These are phyloP conservation scores for Leishmania turanica DNA, from an alignment of 208 protist genomes.

Conservation along the genomic window DNA sequence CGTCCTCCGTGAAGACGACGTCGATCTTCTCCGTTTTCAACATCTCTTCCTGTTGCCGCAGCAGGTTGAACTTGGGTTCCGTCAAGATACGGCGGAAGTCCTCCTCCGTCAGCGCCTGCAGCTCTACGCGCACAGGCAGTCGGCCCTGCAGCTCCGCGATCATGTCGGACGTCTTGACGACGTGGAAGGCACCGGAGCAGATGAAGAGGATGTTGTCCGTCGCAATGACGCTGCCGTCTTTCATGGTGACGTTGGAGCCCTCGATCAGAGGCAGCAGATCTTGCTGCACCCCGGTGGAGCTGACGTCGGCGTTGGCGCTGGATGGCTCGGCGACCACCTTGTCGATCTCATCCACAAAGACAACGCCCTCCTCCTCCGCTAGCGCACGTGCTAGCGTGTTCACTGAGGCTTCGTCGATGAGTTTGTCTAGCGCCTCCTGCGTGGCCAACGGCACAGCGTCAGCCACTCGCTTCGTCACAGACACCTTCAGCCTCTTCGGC, in stretches of 20 bases:
- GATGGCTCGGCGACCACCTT: constrained; percentile 92
- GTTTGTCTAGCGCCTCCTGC: constrained; percentile 89
- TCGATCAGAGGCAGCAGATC: constrained; percentile 98
- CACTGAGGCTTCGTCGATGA: constrained; percentile 91
- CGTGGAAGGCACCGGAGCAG: constrained; percentile 97
- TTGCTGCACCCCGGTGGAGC: constrained; percentile 96
- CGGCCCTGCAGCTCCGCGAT: constrained; percentile 97
- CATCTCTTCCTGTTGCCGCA: constrained; percentile 92
- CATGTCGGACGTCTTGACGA: constrained; percentile 92
- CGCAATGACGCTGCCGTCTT: constrained; percentile 94
- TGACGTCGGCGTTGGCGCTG: constrained; percentile 79
- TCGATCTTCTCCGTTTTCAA: constrained; percentile 96
- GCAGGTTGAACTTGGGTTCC: constrained; percentile 96
- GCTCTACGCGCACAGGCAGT: constrained; percentile 97
- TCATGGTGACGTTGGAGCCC: constrained; percentile 95
- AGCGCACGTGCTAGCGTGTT: constrained; percentile 78
- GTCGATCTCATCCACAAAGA: constrained; percentile 99
- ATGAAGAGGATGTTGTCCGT: constrained; percentile 99
- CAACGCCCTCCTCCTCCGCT: constrained; percentile 96
- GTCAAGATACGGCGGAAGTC: constrained; percentile 97
- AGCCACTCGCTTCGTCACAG: constrained; percentile 69
- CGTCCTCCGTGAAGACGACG: constrained; percentile 93
- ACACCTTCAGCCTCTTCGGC: constrained; percentile 46
- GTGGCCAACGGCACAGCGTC: constrained; percentile 85
- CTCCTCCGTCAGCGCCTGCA: constrained; percentile 94